These are phyloP conservation scores for Aureobasidium sp. DNA, from an alignment of 2,329 filamentous ascomycete species.

Conservation along the genomic window DNA sequence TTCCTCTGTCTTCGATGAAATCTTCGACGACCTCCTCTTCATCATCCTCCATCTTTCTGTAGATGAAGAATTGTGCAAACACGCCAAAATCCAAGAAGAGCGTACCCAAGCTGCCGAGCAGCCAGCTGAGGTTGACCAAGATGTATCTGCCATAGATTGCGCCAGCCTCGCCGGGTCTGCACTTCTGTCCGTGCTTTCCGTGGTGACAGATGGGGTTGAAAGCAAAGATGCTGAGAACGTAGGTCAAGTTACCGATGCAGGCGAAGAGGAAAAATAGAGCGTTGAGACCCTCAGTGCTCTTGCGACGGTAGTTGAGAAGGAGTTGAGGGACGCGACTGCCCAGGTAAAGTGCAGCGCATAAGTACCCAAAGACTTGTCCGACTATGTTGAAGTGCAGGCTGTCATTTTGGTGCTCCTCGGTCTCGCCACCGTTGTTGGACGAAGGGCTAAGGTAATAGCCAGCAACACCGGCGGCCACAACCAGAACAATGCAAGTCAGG, in stretches of 20 bases:
- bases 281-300: slow-evolving; percentile 87
- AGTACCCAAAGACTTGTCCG: slow-evolving; percentile 88
- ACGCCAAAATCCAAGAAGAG: slow-evolving; percentile 77
- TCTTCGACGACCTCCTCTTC: slow-evolving; percentile 21
- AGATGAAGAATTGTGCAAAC: slow-evolving; percentile 88
- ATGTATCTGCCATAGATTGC: slow-evolving; percentile 73
- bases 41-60: slow-evolving; percentile 46
- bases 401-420: slow-evolving; percentile 37
- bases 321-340: slow-evolving; percentile 85
- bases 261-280: slow-evolving; percentile 96
- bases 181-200: slow-evolving; percentile 38
- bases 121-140: slow-evolving; percentile 83
- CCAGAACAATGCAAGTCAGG: slow-evolving; percentile 65
- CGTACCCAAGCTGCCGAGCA: slow-evolving; percentile 83
- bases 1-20: slow-evolving; percentile 20
- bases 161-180: slow-evolving; percentile 57
- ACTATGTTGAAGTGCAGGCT: slow-evolving; percentile 61
- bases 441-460: slow-evolving; percentile 73
- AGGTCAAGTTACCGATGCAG: slow-evolving; percentile 89
- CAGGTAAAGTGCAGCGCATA: slow-evolving; percentile 84
- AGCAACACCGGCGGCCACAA: slow-evolving; percentile 72
- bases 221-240: slow-evolving; percentile 84
- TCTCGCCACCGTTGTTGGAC: slow-evolving; percentile 22
- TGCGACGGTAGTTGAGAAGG: slow-evolving; percentile 83
- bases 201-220: slow-evolving; percentile 67